Evolutionary conservation across 2,329 filamentous ascomycete species (phyloP), one percentile per base, ranked within the genome.

Genomic region (Fusarium tjaetaba): DNA sequence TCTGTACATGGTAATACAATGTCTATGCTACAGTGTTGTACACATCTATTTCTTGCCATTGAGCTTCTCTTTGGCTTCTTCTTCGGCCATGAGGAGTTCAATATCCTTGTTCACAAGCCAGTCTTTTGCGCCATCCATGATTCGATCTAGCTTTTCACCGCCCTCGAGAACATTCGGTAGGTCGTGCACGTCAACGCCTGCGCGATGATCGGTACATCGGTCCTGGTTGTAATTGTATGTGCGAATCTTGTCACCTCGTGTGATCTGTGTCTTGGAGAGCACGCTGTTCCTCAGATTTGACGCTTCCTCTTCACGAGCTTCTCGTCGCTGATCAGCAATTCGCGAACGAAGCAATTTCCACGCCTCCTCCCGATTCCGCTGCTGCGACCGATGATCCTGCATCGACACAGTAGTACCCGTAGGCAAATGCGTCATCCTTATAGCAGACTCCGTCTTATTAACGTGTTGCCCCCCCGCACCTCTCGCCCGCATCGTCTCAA

Each of bases 381-480:
- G 91, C 84, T 99, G 96, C 48, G 94, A 97, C 61, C 96, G 90
- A 60, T 91, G 92, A 81, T 99, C 96, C 82, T 99, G 96, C 88
- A 98, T 97, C 18, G 92, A 92, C 20, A 98, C 95, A 4, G 94
- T 90, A 1, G 91, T 96, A 49, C 93, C 93, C 2, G 95, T 97
- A 5, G 96, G 96, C 11, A 93, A 83, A 84, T 99, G 96, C 4
- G 95, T 98, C 78, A 99, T 87, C 15, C 96, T 92, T 70, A 99
- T 94, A 7, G 96, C 96, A 36, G 94, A 97, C 84, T 99, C 96
- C 0, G 96, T 99, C 82, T 96, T 98, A 85, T 99, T 99, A 80
- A 99, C 96, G 83, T 99, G 96, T 85, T 99, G 96, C 2, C 96
- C 96, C 38, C 96, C 96, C 1, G 96, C 96, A 68, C 96, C 96